Base-by-base conservation (phyloP, 306 rosid genomes). In the Trifolium pratense region DNA sequence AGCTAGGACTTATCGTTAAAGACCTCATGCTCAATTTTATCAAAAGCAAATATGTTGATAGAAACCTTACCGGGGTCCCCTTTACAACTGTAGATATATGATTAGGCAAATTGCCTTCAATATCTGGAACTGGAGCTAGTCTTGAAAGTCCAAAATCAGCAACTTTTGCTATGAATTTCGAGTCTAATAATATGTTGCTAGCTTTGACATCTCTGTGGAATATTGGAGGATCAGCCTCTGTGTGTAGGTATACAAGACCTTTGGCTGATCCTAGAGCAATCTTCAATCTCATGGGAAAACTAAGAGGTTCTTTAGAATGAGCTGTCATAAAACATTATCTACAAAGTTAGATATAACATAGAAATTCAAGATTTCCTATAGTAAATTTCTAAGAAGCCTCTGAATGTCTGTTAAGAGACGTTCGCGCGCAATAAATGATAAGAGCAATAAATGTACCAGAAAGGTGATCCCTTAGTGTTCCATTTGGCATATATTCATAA, bases 71-170 rank as follows among this genome's bases (percentile, higher is more conserved):
- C 66, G 99, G 97, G 9, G 97, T 94, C 73, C 98, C 98, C 71
- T 91, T 91, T 73, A 94, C 98, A 9, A 88, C 91, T 1, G 98
- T 94, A 14, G 96, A 94, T 64, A 91, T 85, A 79, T 91, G 91
- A 71, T 5, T 82, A 77, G 97, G 97, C 64, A 79, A 63, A 32
- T 48, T 51, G 29, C 97, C 99, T 71, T 95, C 96, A 31, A 73
- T 40, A 77, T 91, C 89, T 16, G 97, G 92, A 74, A 89, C 87
- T 2, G 97, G 99, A 20, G 99, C 99, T 74, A 90, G 97, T 39
- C 89, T 86, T 15, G 99, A 95, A 79, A 95, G 97, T 80, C 99
- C 99, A 82, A 95, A 95, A 88, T 95, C 99, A 52, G 97, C 86
- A 77, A 95, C 97, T 81, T 95, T 95, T 45, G 97, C 96, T 0